Percentiles rank a stretch among this genome's conserved stretches.
phyloP scores from a whole-genome alignment of 1,284 basidiomycete species.

The Crocinoboletus sp. region DNA sequence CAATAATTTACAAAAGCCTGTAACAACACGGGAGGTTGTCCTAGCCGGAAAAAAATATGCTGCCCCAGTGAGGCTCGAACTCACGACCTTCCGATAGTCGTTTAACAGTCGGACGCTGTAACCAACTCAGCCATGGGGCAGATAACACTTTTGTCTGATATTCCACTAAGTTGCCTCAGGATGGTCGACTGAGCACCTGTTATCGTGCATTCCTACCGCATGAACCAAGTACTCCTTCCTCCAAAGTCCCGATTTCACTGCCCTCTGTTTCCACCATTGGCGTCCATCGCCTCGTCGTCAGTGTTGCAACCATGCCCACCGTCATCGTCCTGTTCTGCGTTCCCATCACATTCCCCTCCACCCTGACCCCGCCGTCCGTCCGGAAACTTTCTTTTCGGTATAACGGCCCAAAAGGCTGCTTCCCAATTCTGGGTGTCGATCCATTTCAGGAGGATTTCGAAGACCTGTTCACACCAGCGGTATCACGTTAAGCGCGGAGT shows the following conservation, averaged over 20 bases:
- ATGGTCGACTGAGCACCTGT: no score
- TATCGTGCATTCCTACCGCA: neutral
- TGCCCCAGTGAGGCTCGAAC: constrained; percentile 73
- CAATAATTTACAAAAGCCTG: no score
- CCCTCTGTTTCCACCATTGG: neutral
- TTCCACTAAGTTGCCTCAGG: neutral
- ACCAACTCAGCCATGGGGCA: constrained; percentile 82
- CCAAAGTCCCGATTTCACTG: neutral
- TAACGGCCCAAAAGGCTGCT: constrained; percentile 76
- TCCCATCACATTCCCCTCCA: neutral
- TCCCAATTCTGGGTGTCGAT: constrained; percentile 82
- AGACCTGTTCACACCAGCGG: constrained; percentile 43
- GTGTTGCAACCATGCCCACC: neutral
- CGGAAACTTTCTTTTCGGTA: constrained; percentile 85
- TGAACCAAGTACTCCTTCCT: neutral
- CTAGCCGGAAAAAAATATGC: constrained; percentile 21
- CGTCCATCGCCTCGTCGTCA: neutral
- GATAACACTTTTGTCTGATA: rapidly evolving
- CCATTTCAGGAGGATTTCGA: constrained; percentile 92
- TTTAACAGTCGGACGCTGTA: constrained; percentile 78
- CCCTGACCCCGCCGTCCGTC: constrained; percentile 3
- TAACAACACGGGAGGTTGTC: neutral
- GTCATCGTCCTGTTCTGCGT: neutral
- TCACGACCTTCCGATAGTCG: constrained; percentile 64
- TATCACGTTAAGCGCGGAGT: constrained; percentile 2